These are phyloP conservation scores for Eutreptiella sp. DNA, from an alignment of 208 protist species.

Conservation along the genomic window DNA sequence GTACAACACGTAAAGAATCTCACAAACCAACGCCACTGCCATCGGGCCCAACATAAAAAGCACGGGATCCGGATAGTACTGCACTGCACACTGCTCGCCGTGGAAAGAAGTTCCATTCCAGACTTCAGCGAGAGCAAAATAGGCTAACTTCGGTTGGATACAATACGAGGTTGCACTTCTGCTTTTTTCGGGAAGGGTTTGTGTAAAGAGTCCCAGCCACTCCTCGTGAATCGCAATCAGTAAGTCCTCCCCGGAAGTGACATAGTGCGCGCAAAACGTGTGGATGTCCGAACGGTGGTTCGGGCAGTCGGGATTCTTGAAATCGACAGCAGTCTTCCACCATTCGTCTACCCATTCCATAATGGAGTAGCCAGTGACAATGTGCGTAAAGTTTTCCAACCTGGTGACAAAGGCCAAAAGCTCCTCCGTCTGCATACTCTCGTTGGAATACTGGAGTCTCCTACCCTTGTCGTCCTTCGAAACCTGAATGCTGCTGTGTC, in stretches of 20 bases:
- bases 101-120: neutral
- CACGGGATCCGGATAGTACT: neutral
- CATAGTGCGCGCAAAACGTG: constrained; percentile 24
- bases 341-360: constrained; percentile 28
- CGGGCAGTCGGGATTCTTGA: constrained; percentile 3
- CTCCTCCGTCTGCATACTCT: neutral
- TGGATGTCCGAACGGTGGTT: constrained; percentile 24
- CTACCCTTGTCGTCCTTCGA: neutral
- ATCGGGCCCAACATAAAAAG: neutral
- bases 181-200: neutral
- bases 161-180: constrained; percentile 14
- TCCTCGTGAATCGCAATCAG: constrained; percentile 26
- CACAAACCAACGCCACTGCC: neutral
- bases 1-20: constrained; percentile 3
- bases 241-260: too few relatives aligned
- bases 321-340: constrained; percentile 24
- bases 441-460: neutral
- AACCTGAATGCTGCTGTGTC: constrained; percentile 10
- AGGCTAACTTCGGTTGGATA: neutral
- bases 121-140: neutral
- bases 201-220: constrained; percentile 21
- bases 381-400: neutral
- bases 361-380: constrained; percentile 6
- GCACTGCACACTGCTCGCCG: neutral
- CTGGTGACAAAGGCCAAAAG: constrained; percentile 5